These are phyloP conservation scores for Hirschfeldia incana DNA, from an alignment of 345 rosid species.

Conservation along the genomic window DNA sequence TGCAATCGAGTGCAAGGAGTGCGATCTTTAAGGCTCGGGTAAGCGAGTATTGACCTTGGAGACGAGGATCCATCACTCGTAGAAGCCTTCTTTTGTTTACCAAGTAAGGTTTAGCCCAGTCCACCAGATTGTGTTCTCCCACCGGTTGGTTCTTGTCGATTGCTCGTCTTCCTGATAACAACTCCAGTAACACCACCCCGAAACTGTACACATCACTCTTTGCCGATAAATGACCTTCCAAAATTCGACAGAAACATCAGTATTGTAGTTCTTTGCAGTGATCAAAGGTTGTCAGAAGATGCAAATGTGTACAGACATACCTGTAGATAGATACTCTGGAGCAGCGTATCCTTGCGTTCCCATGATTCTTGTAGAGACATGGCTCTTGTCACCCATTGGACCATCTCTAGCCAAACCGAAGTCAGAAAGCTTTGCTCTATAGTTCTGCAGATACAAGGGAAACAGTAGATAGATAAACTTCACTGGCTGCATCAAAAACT, in stretches of 20 bases:
- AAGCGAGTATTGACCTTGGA: conserved; percentile 69
- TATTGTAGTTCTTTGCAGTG: conserved; percentile 10
- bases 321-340: conserved; percentile 92
- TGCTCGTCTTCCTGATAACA: conserved; percentile 82
- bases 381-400: conserved; percentile 83
- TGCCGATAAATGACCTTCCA: conserved; percentile 74
- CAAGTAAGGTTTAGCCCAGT: conserved; percentile 91
- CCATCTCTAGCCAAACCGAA: conserved; percentile 98
- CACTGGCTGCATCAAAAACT: conserved; percentile 11
- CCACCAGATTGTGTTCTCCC: conserved; percentile 87
- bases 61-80: conserved; percentile 72
- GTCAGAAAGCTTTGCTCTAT: conserved; percentile 91
- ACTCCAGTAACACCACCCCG: conserved; percentile 84
- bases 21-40: conserved; percentile 62
- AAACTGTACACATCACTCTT: conserved; percentile 89
- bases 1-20: conserved; percentile 65
- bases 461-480: conserved; percentile 4
- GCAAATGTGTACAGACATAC: conserved; percentile 36
- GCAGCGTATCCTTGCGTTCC: conserved; percentile 98
- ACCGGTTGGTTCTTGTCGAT: conserved; percentile 79
- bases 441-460: conserved; percentile 50
- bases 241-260: conserved; percentile 25
- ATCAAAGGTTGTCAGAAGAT: conserved; percentile 4
- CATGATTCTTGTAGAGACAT: conserved; percentile 90
- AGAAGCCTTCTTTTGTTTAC: conserved; percentile 74